Conservation (phyloP, 2,329 filamentous ascomycete genomes). For the Talaromyces piceae region DNA sequence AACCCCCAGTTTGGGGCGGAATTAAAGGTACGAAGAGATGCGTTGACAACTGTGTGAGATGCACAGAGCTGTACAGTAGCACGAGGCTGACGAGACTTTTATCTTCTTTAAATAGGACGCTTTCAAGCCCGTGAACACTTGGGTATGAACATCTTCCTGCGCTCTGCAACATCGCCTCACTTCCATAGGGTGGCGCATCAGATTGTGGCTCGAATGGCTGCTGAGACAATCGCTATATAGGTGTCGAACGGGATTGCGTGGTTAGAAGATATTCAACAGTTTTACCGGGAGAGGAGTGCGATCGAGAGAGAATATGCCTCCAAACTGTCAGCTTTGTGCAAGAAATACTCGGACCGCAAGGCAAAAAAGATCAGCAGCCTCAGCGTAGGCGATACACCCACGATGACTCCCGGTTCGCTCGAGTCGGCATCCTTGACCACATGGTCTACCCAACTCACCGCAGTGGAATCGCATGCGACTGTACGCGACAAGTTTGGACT, state of each 20-base stretch:
- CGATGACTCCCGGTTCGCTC: constrained; percentile 87
- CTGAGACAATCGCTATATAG: constrained; percentile 28
- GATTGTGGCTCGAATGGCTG: constrained; percentile 1
- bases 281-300: constrained; percentile 86
- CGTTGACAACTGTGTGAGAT: background rate
- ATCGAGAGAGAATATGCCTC: constrained; percentile 97
- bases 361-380: constrained; percentile 77
- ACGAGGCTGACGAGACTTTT: constrained; percentile 15
- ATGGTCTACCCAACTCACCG: constrained; percentile 89
- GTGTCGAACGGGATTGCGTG: constrained; percentile 81
- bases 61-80: background rate
- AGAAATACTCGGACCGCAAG: constrained; percentile 98
- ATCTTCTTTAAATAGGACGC: constrained; percentile 74
- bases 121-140: constrained; percentile 89
- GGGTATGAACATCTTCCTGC: constrained; percentile 47
- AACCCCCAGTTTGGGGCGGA: constrained; percentile 85
- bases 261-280: constrained; percentile 94
- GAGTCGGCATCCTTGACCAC: constrained; percentile 96
- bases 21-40: constrained; percentile 68
- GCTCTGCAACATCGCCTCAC: constrained; percentile 1
- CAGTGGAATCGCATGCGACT: constrained; percentile 75
- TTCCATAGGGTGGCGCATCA: background rate
- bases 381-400: constrained; percentile 88
- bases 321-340: constrained; percentile 78
- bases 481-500: constrained; percentile 83